Evolutionary conservation across 148 eudicot species (phyloP).

Genomic region (Camellia japonica): DNA sequence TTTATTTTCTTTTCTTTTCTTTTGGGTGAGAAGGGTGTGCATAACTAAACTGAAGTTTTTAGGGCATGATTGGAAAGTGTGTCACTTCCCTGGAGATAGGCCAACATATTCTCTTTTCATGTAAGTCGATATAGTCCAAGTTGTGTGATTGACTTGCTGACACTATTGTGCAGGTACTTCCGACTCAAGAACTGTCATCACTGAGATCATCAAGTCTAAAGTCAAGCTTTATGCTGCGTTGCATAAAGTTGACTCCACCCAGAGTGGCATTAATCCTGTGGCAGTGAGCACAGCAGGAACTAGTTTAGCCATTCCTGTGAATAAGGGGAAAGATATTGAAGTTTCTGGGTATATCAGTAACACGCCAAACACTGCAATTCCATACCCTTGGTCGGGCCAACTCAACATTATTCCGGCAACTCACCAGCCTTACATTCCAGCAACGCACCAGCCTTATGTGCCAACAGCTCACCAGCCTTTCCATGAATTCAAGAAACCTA

Average conservation of each 20-base stretch:
- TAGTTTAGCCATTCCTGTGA: slow-evolving; percentile 8
- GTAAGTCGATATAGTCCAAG: neutral
- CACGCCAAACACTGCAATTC: slow-evolving; percentile 8
- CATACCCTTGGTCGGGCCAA: slow-evolving; percentile 14
- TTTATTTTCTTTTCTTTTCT: too few species aligned
- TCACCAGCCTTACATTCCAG: slow-evolving; percentile 12
- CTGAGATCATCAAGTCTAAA: slow-evolving; percentile 57
- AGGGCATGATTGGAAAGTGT: too few species aligned
- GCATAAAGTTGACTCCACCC: slow-evolving; percentile 18
- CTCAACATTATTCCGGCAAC: slow-evolving; percentile 8
- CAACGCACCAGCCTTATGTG: neutral
- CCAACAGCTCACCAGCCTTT: slow-evolving; percentile 16
- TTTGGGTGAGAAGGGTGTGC: too few species aligned
- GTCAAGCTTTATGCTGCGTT: slow-evolving; percentile 28
- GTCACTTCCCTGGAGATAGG: neutral
- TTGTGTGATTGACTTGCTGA: slow-evolving; percentile 3
- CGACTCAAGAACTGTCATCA: slow-evolving; percentile 31
- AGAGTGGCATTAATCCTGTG: neutral
- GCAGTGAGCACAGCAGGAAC: slow-evolving; percentile 6
- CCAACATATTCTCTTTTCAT: neutral
- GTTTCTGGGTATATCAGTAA: slow-evolving; percentile 13
- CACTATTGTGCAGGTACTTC: slow-evolving; percentile 37
- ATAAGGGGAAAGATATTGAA: slow-evolving; percentile 15
- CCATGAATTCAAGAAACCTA: slow-evolving; percentile 33
- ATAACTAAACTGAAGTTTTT: too few species aligned